Conservation (phyloP, 352 stramenopile species). For the Phytophthora tentaculata region DNA sequence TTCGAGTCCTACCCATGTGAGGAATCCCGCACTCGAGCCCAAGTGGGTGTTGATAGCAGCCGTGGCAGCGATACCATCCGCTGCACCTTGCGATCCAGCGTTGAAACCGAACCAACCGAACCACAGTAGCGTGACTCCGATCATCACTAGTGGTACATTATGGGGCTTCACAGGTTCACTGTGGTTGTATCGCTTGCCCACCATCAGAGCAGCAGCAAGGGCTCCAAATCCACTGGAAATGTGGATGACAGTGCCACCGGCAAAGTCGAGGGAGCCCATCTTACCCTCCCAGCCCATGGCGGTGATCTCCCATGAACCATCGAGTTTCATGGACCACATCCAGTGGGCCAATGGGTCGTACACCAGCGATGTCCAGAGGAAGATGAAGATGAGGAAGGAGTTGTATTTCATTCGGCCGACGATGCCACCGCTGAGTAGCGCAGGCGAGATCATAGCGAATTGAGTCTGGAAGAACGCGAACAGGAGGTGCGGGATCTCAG, state of each 20-base stretch:
- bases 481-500: slow-evolving; percentile 67
- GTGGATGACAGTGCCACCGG: slow-evolving; percentile 86
- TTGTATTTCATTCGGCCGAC: slow-evolving; percentile 88
- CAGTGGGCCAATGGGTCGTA: slow-evolving; percentile 88
- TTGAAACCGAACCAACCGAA: slow-evolving; percentile 92
- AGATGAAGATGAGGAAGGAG: slow-evolving; percentile 76
- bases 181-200: slow-evolving; percentile 81
- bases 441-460: slow-evolving; percentile 84
- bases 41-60: slow-evolving; percentile 78
- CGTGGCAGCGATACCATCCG: slow-evolving; percentile 68
- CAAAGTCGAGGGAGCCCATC: slow-evolving; percentile 83
- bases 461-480: slow-evolving; percentile 87
- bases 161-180: slow-evolving; percentile 73
- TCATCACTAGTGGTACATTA: slow-evolving; percentile 89
- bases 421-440: slow-evolving; percentile 76
- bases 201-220: slow-evolving; percentile 70
- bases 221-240: slow-evolving; percentile 81
- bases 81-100: slow-evolving; percentile 62
- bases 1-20: slow-evolving; percentile 74
- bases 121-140: slow-evolving; percentile 77
- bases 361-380: slow-evolving; percentile 84
- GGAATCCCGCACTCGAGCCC: slow-evolving; percentile 61
- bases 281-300: slow-evolving; percentile 70
- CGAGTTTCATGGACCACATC: slow-evolving; percentile 83
- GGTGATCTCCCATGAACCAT: slow-evolving; percentile 49